Conservation (phyloP, 2,329 filamentous ascomycete species). For the Westerdykella sp. region DNA sequence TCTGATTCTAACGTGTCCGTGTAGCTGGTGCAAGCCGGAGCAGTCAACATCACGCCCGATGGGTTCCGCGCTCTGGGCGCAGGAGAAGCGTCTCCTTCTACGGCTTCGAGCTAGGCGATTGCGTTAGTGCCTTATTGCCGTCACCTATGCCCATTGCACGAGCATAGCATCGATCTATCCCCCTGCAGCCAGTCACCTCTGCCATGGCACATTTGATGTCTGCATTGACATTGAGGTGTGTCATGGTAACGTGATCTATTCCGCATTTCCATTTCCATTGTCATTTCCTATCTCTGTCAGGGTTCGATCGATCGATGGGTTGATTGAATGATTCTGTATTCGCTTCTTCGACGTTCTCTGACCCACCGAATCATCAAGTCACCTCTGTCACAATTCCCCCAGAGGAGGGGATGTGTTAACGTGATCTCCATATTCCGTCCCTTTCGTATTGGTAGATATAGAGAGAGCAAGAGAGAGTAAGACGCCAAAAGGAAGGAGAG, state of each 20-base stretch:
- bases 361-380: conserved; percentile 15
- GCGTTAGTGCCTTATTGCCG: conserved; percentile 6
- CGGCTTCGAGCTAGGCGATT: background rate
- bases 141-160: conserved; percentile 3
- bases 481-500: no score
- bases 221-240: background rate
- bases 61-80: conserved; percentile 61
- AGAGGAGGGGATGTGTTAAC: conserved; percentile 22
- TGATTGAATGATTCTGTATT: conserved; percentile 13
- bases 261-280: conserved; percentile 2
- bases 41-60: conserved; percentile 78
- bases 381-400: conserved; percentile 29
- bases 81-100: conserved; percentile 1
- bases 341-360: conserved; percentile 20
- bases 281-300: conserved; percentile 3
- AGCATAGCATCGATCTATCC: no score
- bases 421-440: conserved; percentile 20
- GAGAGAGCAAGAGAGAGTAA: no score
- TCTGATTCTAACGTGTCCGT: conserved; percentile 8
- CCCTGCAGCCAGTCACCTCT: conserved; percentile 35
- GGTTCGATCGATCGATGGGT: conserved; percentile 2
- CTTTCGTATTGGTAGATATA: no score
- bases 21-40: conserved; percentile 80
- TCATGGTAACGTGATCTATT: conserved; percentile 32
- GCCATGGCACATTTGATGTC: conserved; percentile 10